Percentiles rank a stretch among this genome's conserved stretches.
phyloP scores from a whole-genome alignment of 208 protist species.

The Borovskyia barvae region DNA sequence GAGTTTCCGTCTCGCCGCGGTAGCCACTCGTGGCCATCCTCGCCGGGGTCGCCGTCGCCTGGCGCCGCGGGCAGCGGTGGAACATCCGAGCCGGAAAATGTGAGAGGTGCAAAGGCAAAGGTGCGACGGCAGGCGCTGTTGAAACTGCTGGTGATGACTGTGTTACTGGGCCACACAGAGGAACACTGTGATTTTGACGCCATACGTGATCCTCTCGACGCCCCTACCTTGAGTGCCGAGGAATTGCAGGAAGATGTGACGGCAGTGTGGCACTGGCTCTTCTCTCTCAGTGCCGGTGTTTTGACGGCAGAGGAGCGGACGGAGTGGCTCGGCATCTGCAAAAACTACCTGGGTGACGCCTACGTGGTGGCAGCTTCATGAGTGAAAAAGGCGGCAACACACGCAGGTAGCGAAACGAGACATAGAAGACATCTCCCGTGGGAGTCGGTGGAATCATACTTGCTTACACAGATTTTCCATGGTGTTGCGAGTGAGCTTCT shows the following conservation, averaged over 20 bases:
- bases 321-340: conserved; percentile 52
- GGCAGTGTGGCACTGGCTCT: conserved; percentile 44
- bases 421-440: too few species aligned
- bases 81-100: conserved; percentile 3
- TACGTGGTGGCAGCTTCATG: conserved; percentile 46
- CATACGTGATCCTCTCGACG: conserved; percentile 33
- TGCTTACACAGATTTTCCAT: too few species aligned
- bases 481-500: too few species aligned
- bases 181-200: conserved; percentile 28
- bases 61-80: background rate
- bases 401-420: too few species aligned
- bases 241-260: conserved; percentile 58
- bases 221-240: conserved; percentile 33
- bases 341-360: conserved; percentile 50
- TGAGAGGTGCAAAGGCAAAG: background rate
- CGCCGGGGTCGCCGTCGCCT: background rate
- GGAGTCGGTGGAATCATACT: too few species aligned
- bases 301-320: conserved; percentile 41
- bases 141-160: conserved; percentile 63
- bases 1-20: background rate
- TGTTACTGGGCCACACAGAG: conserved; percentile 47
- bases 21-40: background rate
- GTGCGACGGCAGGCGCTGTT: conserved; percentile 45
- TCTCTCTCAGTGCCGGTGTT: conserved; percentile 35
- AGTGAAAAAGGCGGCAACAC: too few species aligned